Conservation (phyloP, 2,329 filamentous ascomycete species). For the Fusarium pseudocircinatum region DNA sequence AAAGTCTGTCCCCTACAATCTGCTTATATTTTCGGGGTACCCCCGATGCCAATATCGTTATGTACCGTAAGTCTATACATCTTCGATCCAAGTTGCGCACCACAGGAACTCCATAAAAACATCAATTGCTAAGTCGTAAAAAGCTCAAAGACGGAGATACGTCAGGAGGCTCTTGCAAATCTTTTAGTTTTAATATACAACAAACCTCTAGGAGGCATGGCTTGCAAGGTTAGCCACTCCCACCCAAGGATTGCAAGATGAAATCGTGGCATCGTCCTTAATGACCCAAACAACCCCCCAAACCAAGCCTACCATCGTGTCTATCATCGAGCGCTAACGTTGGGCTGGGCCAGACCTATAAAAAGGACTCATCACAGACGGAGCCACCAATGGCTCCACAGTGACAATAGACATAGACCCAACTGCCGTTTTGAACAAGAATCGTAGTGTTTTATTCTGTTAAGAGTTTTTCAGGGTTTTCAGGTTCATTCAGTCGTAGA, state of each 20-base stretch:
- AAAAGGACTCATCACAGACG: constrained; percentile 4
- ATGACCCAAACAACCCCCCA: constrained; percentile 11
- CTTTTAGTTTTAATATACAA: constrained; percentile 36
- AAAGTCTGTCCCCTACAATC: not conserved
- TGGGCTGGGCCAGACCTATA: not conserved
- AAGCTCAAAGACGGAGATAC: constrained; percentile 23
- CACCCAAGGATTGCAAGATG: not conserved
- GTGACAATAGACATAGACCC: constrained; percentile 25
- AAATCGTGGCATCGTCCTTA: constrained; percentile 14
- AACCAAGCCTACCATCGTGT: constrained; percentile 10
- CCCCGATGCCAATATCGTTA: too few species aligned
- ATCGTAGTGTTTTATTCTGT: constrained; percentile 31
- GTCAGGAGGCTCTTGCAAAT: constrained; percentile 16
- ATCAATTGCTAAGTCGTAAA: constrained; percentile 35
- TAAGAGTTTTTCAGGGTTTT: constrained; percentile 27
- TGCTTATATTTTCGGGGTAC: not conserved
- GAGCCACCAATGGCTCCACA: constrained; percentile 17
- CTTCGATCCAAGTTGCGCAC: not conserved
- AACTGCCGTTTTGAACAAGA: constrained; percentile 26
- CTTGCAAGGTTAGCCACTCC: constrained; percentile 10
- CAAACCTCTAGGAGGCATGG: constrained; percentile 22
- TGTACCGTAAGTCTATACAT: not conserved
- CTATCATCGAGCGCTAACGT: constrained; percentile 8
- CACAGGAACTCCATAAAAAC: constrained; percentile 10
- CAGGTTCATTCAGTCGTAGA: constrained; percentile 41